phyloP scores from a whole-genome alignment of 768 basidiomycete genomes.

The Auricularia sp. region DNA sequence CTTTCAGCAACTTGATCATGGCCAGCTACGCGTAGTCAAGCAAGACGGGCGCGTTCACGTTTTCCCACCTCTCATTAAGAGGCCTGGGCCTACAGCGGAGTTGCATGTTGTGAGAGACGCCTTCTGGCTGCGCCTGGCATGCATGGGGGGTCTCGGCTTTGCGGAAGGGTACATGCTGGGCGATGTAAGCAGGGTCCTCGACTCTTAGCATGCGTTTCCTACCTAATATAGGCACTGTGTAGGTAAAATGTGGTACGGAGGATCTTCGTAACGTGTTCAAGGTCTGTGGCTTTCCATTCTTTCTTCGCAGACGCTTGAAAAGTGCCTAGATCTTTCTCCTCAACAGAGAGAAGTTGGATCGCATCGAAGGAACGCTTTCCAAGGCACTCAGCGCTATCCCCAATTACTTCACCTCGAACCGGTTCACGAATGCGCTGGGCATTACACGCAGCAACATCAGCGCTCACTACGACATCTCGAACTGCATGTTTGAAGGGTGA shows the following conservation, averaged over 20 bases:
- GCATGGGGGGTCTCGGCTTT: constrained; percentile 61
- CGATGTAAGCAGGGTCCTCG: constrained; percentile 33
- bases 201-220: constrained; percentile 51
- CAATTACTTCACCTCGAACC: constrained; percentile 43
- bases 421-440: constrained; percentile 56
- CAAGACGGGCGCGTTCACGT: neutral
- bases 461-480: constrained; percentile 88
- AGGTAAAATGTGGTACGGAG: neutral
- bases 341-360: constrained; percentile 40
- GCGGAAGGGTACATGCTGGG: constrained; percentile 72
- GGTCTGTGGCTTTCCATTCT: neutral
- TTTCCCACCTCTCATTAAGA: neutral
- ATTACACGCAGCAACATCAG: constrained; percentile 61
- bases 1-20: constrained; percentile 31
- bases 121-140: constrained; percentile 1
- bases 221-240: constrained; percentile 38
- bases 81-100: neutral
- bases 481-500: constrained; percentile 70
- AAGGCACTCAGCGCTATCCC: constrained; percentile 39
- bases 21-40: constrained; percentile 37
- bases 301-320: neutral
- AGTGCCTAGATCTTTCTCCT: constrained; percentile 47
- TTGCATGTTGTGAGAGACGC: neutral
- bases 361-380: constrained; percentile 39
- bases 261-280: neutral